A percentile compares a stretch with the other conserved stretches of the same genome.
Evolutionary conservation across 2,329 filamentous ascomycete genomes (phyloP).

Genomic region (Nemania sp.): DNA sequence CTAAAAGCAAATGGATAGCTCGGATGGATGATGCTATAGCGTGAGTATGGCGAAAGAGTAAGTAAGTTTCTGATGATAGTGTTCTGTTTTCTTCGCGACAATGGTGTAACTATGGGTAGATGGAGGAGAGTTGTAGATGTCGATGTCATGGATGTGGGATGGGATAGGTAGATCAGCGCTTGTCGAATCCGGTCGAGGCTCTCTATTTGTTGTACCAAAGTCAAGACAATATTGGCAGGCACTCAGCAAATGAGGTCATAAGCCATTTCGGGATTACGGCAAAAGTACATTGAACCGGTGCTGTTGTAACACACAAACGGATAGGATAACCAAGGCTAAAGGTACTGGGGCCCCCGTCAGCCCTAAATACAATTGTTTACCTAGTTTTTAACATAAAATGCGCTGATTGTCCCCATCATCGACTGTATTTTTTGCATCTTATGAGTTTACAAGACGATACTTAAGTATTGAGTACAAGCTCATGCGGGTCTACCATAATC

Average conservation of each 20-base stretch:
- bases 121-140: background rate
- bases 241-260: constrained; percentile 21
- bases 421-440: background rate
- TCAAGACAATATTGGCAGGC: background rate
- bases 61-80: background rate
- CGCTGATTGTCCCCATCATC: too few relatives aligned
- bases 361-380: too few relatives aligned
- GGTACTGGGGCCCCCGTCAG: too few relatives aligned
- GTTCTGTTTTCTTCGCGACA: background rate
- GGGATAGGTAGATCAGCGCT: constrained; percentile 1
- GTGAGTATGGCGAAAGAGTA: background rate
- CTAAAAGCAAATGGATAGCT: too few relatives aligned
- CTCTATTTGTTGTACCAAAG: constrained; percentile 5
- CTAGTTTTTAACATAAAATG: too few relatives aligned
- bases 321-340: too few relatives aligned
- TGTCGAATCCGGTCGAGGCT: constrained; percentile 5
- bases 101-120: background rate
- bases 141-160: background rate
- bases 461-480: too few relatives aligned
- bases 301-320: background rate
- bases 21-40: constrained; percentile 5
- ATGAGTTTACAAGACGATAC: too few relatives aligned
- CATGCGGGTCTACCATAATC: background rate
- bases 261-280: background rate
- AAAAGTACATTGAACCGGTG: background rate